These are phyloP conservation scores for Leccinum variicolor DNA, from an alignment of 768 basidiomycete genomes.

Conservation along the genomic window DNA sequence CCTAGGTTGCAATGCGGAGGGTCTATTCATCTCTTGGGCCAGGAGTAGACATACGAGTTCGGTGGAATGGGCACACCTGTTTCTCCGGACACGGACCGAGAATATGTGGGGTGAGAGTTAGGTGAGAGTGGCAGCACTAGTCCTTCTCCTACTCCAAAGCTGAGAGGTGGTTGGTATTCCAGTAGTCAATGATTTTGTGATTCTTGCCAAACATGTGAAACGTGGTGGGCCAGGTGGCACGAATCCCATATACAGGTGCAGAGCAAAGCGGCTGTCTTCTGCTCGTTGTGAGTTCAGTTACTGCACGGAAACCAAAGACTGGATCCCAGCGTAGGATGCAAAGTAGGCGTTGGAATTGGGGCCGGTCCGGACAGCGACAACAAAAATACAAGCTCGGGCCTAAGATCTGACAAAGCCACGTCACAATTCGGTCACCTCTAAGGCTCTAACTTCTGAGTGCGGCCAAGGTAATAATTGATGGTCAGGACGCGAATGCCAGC, in stretches of 20 bases:
- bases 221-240: background rate
- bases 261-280: too few relatives aligned
- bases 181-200: background rate
- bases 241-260: too few relatives aligned
- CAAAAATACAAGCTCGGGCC: too few relatives aligned
- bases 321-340: too few relatives aligned
- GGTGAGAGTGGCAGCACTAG: too few relatives aligned
- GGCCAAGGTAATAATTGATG: background rate
- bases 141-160: background rate
- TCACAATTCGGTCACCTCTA: background rate
- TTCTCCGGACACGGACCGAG: background rate
- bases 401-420: too few relatives aligned
- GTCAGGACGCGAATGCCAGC: background rate
- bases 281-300: too few relatives aligned
- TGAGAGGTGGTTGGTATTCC: background rate
- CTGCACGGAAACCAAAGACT: too few relatives aligned
- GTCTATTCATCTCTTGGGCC: background rate
- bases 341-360: too few relatives aligned
- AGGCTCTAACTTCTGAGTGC: background rate
- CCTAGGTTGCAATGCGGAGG: background rate
- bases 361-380: too few relatives aligned
- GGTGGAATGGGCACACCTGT: background rate
- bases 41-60: background rate
- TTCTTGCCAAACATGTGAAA: background rate
- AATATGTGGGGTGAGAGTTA: background rate